Conservation (phyloP, 441 rosid genomes). For the Arabidopsis lyrata region DNA sequence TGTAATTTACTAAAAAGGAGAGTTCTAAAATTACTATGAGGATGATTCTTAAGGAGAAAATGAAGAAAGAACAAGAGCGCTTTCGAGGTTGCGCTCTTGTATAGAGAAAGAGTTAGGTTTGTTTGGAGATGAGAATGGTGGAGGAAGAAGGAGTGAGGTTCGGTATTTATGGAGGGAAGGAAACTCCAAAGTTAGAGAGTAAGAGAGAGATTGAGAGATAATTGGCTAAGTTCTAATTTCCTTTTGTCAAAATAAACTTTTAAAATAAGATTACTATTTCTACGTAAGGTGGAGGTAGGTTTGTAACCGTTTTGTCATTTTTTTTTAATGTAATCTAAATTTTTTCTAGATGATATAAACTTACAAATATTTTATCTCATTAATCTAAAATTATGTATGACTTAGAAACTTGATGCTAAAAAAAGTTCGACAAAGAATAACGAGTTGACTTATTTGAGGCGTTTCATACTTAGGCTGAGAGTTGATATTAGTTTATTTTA, state of each 20-base stretch:
- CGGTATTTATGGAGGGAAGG: conserved; percentile 45
- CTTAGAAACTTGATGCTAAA: conserved; percentile 3
- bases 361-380: background rate
- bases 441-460: conserved; percentile 33
- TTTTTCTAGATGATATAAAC: background rate
- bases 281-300: conserved; percentile 38
- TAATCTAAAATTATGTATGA: background rate
- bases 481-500: background rate
- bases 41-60: background rate
- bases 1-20: background rate
- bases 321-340: background rate
- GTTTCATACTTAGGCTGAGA: conserved; percentile 24
- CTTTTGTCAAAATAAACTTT: conserved; percentile 8
- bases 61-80: conserved; percentile 42
- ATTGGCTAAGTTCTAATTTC: conserved; percentile 19
- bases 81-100: conserved; percentile 38
- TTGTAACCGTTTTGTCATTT: conserved; percentile 41
- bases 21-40: conserved; percentile 19
- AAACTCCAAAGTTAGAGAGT: conserved; percentile 31
- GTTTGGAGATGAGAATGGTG: conserved; percentile 32
- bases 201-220: conserved; percentile 2
- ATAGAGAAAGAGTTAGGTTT: conserved; percentile 35
- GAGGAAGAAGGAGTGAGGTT: conserved; percentile 38
- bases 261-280: conserved; percentile 25
- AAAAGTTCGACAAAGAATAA: background rate